Conservation (phyloP, 352 stramenopile genomes). For the Phytophthora melonis region DNA sequence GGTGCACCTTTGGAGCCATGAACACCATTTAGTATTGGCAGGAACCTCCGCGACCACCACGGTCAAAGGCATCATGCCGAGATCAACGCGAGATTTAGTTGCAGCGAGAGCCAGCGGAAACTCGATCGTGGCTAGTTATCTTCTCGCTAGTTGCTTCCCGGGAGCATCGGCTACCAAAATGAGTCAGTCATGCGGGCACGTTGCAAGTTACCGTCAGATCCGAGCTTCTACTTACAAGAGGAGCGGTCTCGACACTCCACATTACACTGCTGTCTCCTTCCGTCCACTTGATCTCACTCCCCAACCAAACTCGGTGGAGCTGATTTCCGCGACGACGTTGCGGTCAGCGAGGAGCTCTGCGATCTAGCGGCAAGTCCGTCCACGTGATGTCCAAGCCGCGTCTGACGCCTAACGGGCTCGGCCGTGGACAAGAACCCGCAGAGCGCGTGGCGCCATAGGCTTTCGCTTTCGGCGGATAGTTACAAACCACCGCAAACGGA, state of each 20-base stretch:
- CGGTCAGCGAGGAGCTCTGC: slow-evolving; percentile 2
- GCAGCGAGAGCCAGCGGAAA: slow-evolving; percentile 12
- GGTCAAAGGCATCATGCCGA: background rate
- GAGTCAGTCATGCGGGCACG: background rate
- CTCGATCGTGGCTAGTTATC: slow-evolving; percentile 20
- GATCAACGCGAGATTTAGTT: background rate
- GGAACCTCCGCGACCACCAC: background rate
- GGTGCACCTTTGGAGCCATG: background rate
- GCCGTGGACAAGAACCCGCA: slow-evolving; percentile 10
- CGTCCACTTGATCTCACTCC: background rate
- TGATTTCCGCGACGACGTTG: background rate
- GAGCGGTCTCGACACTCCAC: slow-evolving; percentile 22
- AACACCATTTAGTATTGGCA: background rate
- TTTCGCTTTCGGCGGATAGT: slow-evolving; percentile 19
- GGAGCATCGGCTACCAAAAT: slow-evolving; percentile 17
- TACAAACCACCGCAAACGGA: slow-evolving; percentile 8
- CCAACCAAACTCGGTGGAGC: background rate
- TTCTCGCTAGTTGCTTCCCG: slow-evolving; percentile 27
- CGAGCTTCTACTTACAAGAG: too few species aligned
- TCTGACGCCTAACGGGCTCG: slow-evolving; percentile 14
- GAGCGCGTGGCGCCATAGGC: slow-evolving; percentile 21
- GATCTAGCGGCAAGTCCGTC: slow-evolving; percentile 10
- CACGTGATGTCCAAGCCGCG: slow-evolving; percentile 3
- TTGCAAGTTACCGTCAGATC: background rate
- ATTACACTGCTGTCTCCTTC: slow-evolving; percentile 5